Base-by-base conservation (phyloP, 2,329 filamentous ascomycete species). In the Talaromyces islandicus region DNA sequence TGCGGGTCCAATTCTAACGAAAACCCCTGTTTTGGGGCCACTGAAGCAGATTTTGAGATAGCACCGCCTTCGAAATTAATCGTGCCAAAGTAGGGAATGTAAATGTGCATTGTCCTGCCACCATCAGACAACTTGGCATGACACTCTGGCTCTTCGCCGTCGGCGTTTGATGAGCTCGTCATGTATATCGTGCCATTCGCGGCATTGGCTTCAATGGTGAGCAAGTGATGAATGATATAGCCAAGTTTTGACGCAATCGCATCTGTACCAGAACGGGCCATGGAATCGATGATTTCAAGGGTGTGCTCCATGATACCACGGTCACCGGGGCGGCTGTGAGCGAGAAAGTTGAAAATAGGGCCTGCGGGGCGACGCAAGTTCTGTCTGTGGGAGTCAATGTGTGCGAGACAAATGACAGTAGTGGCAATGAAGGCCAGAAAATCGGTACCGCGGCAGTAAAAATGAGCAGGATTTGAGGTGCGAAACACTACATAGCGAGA, bases 381-480 rank as follows among this genome's bases (percentile, higher is more conserved):
- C 59, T 66, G 52, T 6, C 43, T 68, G 4, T 63, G 66, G 7
- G 76, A 74, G 12, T 78, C 76, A 1, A 84, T 73, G 62, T 85
- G 80, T 0, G 79, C 79, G 0, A 84, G 70, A 48, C 77, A 79
- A 1, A 81, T 65, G 0, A 72, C 68, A 3, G 70, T 71, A 52
- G 73, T 74, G 0, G 76, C 75, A 1, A 78, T 69, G 50, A 76
- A 75, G 0, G 79, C 78, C 1, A 80, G 75, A 63, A 83, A 85
- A 67, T 85, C 81, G 19, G 80, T 73, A 53, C 81, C 80, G 0
- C 81, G 79, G 43, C 77, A 80, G 63, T 75, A 78, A 53, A 73
- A 74, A 3, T 69, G 64, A 1, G 69, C 68, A n/a, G 70, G 68
- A 51, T 75, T 74, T 4, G 72, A 71, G 24, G 68, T 63, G 35